Evolutionary conservation across 2,329 filamentous ascomycete species (phyloP).

Genomic region (Cercospora sp.): DNA sequence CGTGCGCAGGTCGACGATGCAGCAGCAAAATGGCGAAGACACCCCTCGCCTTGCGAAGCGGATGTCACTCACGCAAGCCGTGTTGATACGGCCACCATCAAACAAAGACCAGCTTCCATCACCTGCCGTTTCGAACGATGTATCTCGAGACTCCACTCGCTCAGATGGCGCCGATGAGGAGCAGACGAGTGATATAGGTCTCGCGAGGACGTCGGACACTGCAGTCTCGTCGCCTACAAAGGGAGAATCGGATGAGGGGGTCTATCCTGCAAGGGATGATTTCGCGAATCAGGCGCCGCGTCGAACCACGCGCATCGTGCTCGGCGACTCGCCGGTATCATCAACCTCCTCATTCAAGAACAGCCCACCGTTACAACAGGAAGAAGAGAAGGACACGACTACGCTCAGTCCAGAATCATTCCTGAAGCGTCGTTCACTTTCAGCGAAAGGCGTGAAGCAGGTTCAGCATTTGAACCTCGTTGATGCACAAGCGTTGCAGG

Average conservation of each 20-base stretch:
- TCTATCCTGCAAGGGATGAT: slow-evolving; percentile 25
- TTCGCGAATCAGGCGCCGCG: slow-evolving; percentile 22
- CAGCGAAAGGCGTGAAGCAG: slow-evolving; percentile 9
- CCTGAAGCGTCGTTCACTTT: slow-evolving; percentile 18
- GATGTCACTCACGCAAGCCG: slow-evolving; percentile 13
- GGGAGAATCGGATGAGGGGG: slow-evolving; percentile 18
- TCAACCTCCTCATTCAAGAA: not conserved
- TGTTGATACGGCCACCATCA: slow-evolving; percentile 10
- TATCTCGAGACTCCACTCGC: not conserved
- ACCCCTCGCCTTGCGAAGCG: slow-evolving; percentile 5
- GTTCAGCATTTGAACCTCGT: slow-evolving; percentile 5
- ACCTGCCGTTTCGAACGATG: not conserved
- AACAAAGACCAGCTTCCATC: slow-evolving; percentile 11
- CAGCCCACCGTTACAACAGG: slow-evolving; percentile 10
- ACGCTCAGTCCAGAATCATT: slow-evolving; percentile 12
- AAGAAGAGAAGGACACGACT: slow-evolving; percentile 4
- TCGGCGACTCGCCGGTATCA: slow-evolving; percentile 23
- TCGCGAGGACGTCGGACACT: slow-evolving; percentile 46
- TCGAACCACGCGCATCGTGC: slow-evolving; percentile 23
- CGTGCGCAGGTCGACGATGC: slow-evolving; percentile 12
- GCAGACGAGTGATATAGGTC: slow-evolving; percentile 39
- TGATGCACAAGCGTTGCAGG: slow-evolving; percentile 11
- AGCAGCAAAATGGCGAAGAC: slow-evolving; percentile 5
- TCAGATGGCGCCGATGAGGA: slow-evolving; percentile 14
- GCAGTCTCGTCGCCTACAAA: slow-evolving; percentile 20